Conservation (phyloP, 768 basidiomycete genomes). For the Pholiota conissans region DNA sequence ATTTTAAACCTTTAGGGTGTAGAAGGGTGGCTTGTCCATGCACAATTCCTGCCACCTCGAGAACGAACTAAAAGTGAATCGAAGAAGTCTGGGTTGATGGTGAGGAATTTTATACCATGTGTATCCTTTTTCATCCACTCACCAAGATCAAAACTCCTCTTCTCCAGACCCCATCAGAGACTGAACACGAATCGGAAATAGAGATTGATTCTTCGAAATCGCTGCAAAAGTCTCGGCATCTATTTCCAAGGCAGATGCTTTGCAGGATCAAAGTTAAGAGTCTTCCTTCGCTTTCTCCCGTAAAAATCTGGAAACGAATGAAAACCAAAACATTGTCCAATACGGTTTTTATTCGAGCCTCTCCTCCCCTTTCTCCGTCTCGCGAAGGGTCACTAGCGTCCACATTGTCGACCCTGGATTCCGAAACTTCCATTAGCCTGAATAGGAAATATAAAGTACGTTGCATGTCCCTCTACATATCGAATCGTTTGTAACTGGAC, state of each 20-base stretch:
- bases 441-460: neutral
- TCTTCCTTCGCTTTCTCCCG: neutral
- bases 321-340: neutral
- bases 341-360: neutral
- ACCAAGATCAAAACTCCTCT: too few species aligned
- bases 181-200: neutral
- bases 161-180: neutral
- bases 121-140: neutral
- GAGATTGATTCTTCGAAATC: neutral
- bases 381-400: too few species aligned
- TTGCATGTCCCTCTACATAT: neutral
- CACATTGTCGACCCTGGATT: too few species aligned
- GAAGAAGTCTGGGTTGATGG: neutral
- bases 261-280: neutral
- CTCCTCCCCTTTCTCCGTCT: too few species aligned
- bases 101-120: neutral
- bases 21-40: constrained; percentile 1
- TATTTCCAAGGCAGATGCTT: neutral
- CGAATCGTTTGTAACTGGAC: too few species aligned
- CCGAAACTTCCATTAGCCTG: too few species aligned
- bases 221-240: neutral
- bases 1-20: neutral
- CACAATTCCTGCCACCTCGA: constrained; percentile 2
- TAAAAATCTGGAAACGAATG: neutral
- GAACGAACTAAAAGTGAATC: neutral